phyloP scores from a whole-genome alignment of 2,329 filamentous ascomycete genomes.

The Calonectria honghensis region DNA sequence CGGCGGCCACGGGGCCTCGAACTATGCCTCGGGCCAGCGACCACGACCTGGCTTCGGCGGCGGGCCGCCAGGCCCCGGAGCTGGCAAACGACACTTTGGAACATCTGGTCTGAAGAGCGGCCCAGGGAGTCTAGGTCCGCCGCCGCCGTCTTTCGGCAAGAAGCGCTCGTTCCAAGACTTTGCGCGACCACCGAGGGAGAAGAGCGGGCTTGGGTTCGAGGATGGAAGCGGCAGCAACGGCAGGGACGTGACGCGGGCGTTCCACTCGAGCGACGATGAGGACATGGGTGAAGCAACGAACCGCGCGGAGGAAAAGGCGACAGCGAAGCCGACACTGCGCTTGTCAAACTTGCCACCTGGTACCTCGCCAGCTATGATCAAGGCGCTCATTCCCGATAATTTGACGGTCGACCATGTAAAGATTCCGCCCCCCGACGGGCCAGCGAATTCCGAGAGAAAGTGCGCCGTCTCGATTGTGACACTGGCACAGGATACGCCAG shows the following conservation, averaged over 20 bases:
- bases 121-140: conserved; percentile 76
- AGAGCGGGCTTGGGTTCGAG: conserved; percentile 59
- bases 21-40: conserved; percentile 43
- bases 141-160: conserved; percentile 69
- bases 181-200: conserved; percentile 60
- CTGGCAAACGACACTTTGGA: conserved; percentile 79
- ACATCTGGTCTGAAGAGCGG: conserved; percentile 75
- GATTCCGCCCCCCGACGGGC: conserved; percentile 75
- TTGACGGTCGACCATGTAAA: conserved; percentile 84
- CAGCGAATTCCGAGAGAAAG: conserved; percentile 77
- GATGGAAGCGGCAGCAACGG: conserved; percentile 58
- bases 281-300: conserved; percentile 64
- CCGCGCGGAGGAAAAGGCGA: conserved; percentile 74
- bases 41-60: conserved; percentile 56
- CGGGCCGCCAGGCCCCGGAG: conserved; percentile 52
- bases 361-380: conserved; percentile 76
- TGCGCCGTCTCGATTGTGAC: conserved; percentile 87
- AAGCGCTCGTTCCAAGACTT: conserved; percentile 71
- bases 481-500: conserved; percentile 85
- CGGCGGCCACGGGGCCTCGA: conserved; percentile 30
- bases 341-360: conserved; percentile 77
- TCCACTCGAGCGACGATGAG: conserved; percentile 80
- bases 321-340: conserved; percentile 78
- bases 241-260: conserved; percentile 76
- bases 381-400: conserved; percentile 74